Percentiles rank a stretch among this genome's conserved stretches.
Conservation (phyloP, 768 basidiomycete species). For the Leccinum barrowsii region DNA sequence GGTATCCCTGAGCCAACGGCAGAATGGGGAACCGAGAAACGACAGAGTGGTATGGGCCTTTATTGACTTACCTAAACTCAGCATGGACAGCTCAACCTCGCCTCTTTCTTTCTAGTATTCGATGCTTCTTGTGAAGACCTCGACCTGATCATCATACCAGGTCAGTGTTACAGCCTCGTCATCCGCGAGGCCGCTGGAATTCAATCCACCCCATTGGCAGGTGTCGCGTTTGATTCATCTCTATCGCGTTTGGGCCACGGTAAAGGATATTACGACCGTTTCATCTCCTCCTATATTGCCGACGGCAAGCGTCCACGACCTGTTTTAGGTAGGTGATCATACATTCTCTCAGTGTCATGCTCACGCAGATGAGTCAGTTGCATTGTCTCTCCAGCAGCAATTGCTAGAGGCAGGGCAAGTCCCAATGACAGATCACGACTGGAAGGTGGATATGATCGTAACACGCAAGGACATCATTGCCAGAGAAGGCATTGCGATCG, state of each 20-base stretch:
- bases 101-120: slow-evolving; percentile 19
- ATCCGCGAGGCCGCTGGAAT: slow-evolving; percentile 8
- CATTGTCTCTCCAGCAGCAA: slow-evolving; percentile 61
- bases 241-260: slow-evolving; percentile 75
- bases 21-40: slow-evolving; percentile 40
- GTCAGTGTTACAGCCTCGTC: slow-evolving; percentile 33
- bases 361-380: slow-evolving; percentile 43
- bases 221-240: slow-evolving; percentile 70
- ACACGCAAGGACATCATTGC: slow-evolving; percentile 41
- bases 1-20: slow-evolving; percentile 67
- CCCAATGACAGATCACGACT: slow-evolving; percentile 56
- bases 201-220: slow-evolving; percentile 33
- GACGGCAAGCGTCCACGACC: slow-evolving; percentile 44
- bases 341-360: slow-evolving; percentile 8
- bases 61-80: background rate
- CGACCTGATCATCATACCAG: slow-evolving; percentile 68
- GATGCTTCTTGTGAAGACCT: slow-evolving; percentile 39
- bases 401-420: slow-evolving; percentile 48
- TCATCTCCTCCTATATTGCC: slow-evolving; percentile 52
- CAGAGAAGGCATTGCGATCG: slow-evolving; percentile 16
- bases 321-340: slow-evolving; percentile 48
- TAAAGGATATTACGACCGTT: slow-evolving; percentile 81
- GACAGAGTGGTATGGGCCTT: slow-evolving; percentile 48
- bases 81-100: background rate
- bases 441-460: slow-evolving; percentile 61